Evolutionary conservation across 768 basidiomycete species (phyloP), one percentile per base, ranked within the genome.

Genomic region (Leccinum truebloodii): DNA sequence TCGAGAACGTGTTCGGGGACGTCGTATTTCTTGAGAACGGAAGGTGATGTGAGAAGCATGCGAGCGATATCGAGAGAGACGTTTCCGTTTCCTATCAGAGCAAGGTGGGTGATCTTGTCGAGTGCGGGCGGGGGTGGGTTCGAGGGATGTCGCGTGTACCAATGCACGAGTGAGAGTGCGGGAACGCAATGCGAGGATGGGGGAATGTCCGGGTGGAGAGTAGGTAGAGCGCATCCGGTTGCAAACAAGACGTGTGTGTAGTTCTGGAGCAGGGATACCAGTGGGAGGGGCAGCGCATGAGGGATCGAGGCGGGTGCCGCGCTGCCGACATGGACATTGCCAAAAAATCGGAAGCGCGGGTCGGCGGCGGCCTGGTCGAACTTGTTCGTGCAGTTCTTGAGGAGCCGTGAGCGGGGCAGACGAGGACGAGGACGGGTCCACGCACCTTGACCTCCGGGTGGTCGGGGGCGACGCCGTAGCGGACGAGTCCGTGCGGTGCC

Each of bases 391-490:
- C 95, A 97, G 74, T 98, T 98, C 95, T 98, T 52, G 51, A 1
- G 30, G 30, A 6, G 10, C 16, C 2, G 59, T 66, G 46, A 71
- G 68, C 54, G 20, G 22, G 58, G 54, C 46, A 22, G 59, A 53
- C 48, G 54, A 55, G 3, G 58, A 10, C 20, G 50, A 52, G 26
- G 57, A 16, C 32, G 34, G 18, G 49, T 5, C 41, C 34, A 46
- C 61, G 57, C 55, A 67, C 96, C 85, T 98, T 99, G 74, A 98
- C 95, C 78, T 98, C 96, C 10, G 97, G 94, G 74, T 98, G 96
- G 77, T 98, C 96, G 49, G 96, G 96, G 12, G 97, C 96, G 14
- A 99, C 95, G 0, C 97, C 95, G 69, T 95, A 99, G 50, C 97
- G 81, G 4, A 97, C 95, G 1, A 98, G 81, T 1, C 97, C 97